Percentiles rank a stretch among this genome's conserved stretches.
Conservation (phyloP, 345 rosid species). For the Salix brachista region DNA sequence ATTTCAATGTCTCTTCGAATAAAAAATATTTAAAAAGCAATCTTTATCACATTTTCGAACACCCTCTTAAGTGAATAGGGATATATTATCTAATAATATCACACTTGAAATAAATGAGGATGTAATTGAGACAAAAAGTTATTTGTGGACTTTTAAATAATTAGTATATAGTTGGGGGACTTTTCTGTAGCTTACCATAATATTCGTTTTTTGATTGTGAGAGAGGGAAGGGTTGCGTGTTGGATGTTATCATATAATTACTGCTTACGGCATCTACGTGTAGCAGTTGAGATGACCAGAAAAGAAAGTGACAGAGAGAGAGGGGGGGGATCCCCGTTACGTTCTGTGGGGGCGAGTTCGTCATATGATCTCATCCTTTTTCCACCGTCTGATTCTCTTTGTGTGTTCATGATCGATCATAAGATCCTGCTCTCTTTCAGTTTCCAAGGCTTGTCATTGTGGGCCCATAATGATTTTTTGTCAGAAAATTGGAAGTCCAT, state of each 20-base stretch:
- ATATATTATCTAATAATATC: too few species aligned
- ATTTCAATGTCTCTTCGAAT: fast-evolving
- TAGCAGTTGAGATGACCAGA: constrained; percentile 41
- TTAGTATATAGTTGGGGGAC: not conserved
- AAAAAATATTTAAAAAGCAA: too few species aligned
- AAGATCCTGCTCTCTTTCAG: not conserved
- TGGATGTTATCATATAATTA: constrained; percentile 21
- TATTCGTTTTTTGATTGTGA: not conserved
- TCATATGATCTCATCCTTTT: not conserved
- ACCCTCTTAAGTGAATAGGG: too few species aligned
- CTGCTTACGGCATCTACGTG: constrained; percentile 56
- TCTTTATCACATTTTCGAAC: too few species aligned
- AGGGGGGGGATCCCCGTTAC: not conserved
- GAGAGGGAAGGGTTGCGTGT: constrained; percentile 45
- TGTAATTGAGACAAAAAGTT: not conserved
- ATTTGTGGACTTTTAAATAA: not conserved
- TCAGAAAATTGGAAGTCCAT: not conserved
- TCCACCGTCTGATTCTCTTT: not conserved
- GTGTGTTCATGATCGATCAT: not conserved
- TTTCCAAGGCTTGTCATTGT: not conserved
- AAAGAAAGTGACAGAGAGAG: not conserved
- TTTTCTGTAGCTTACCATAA: not conserved
- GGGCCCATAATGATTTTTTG: not conserved
- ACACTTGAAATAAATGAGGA: too few species aligned
- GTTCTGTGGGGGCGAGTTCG: not conserved